Evolutionary conservation across 805 yeast genomes (phyloP), one percentile per base, ranked within the genome.

Genomic region (Candida anglica): DNA sequence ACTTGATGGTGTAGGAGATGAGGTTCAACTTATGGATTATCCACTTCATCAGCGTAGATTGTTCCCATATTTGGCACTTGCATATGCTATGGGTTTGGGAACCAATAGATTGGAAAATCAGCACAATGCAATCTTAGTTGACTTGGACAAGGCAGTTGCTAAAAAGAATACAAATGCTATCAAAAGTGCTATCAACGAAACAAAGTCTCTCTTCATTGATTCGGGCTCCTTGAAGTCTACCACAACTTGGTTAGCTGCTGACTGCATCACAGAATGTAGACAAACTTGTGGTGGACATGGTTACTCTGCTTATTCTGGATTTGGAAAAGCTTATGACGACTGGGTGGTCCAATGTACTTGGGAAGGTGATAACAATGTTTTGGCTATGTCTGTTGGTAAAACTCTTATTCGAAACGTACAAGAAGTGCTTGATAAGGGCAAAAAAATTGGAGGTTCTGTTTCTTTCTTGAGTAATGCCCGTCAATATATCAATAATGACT

Each of bases 311-410:
- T 89, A 89, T 61, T 78, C 86, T 44, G 95, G 89, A 2, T 85
- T 89, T 55, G 96, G 94, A 26, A 86, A 82, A 55, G 88, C 88
- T 9, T 86, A 78, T 66, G 74, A 75, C 42, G 97, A 89, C 58
- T 91, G 95, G 86, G 96, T 85, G n/a, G 96, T 89, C 26, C 96
- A 89, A 65, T 88, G 96, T 62, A 89, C 97, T 14, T 89, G 97
- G 97, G 97, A 89, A 67, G 97, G 97, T 60, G 97, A 89, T 60
- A 89, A 89, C 67, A 88, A 80, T 51, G 82, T 89, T 28, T 70
- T 89, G 43, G 84, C 88, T 2, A 77, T 86, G 60, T 81, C 87
- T 34, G 77, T 87, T 39, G 97, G 96, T 38, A 80, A 91, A 57
- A 77, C 93, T 17, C 67, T 81, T 25, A 66, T 80, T 42, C 82